Conservation (phyloP, 225 moss, liverwort and hornwort genomes). For the Rhytidiadelphus loreus region DNA sequence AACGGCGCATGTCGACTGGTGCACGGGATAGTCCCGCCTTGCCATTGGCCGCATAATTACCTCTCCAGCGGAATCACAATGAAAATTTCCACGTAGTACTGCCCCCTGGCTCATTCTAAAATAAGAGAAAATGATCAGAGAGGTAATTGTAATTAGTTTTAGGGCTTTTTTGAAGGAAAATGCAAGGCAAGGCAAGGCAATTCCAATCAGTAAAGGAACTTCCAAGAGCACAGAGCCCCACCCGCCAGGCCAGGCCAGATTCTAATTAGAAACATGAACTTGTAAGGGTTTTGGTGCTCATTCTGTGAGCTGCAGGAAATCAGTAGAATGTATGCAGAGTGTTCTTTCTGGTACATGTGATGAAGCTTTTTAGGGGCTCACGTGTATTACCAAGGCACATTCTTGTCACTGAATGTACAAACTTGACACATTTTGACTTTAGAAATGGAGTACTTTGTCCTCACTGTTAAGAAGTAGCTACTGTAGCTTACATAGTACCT, state of each 20-base stretch:
- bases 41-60: background rate
- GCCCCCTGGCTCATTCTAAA: background rate
- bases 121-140: background rate
- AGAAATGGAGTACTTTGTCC: background rate
- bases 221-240: background rate
- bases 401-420: background rate
- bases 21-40: background rate
- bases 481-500: background rate
- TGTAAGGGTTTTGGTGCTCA: background rate
- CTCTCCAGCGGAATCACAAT: background rate
- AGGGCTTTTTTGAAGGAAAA: background rate
- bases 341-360: background rate
- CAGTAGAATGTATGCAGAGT: background rate
- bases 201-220: background rate
- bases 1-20: conserved; percentile 12
- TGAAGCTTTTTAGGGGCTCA: background rate
- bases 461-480: background rate
- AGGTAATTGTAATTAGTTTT: background rate
- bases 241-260: background rate
- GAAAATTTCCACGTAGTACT: background rate
- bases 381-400: background rate
- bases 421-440: background rate
- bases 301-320: background rate
- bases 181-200: background rate
- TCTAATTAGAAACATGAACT: background rate